phyloP scores from a whole-genome alignment of 495 filamentous ascomycete genomes.

The Aspergillus baeticus region DNA sequence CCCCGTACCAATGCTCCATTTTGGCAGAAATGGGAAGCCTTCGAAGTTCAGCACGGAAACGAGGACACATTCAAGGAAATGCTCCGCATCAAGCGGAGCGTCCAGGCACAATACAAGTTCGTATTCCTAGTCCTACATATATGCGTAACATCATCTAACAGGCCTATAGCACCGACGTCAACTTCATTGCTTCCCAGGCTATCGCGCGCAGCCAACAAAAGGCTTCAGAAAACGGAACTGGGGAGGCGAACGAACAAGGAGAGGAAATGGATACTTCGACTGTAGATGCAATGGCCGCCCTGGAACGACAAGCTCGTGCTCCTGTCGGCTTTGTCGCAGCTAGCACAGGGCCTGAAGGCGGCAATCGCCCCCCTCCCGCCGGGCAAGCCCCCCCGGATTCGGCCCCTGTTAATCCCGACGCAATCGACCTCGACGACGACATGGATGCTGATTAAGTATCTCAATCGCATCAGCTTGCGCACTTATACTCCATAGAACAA shows the following conservation, averaged over 20 bases:
- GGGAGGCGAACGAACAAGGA: constrained; percentile 30
- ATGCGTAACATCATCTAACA: not conserved
- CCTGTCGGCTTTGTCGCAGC: constrained; percentile 91
- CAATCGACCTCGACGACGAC: constrained; percentile 77
- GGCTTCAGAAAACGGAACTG: constrained; percentile 41
- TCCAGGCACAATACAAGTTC: constrained; percentile 93
- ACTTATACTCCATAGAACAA: no score
- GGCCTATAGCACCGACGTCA: constrained; percentile 77
- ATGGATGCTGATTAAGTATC: constrained; percentile 47
- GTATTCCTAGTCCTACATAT: constrained; percentile 20
- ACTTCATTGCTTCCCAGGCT: constrained; percentile 96
- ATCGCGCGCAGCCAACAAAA: constrained; percentile 73
- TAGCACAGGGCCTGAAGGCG: constrained; percentile 75
- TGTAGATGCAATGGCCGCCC: constrained; percentile 83
- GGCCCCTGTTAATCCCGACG: constrained; percentile 77
- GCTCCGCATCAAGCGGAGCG: constrained; percentile 94
- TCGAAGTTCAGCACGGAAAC: constrained; percentile 96
- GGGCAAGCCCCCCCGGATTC: constrained; percentile 41
- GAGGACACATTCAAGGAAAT: constrained; percentile 99
- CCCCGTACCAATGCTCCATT: constrained; percentile 84
- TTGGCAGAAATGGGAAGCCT: constrained; percentile 96
- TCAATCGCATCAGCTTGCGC: no score
- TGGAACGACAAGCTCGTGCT: constrained; percentile 86
- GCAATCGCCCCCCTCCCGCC: constrained; percentile 50
- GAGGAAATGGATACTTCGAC: constrained; percentile 48